phyloP scores from a whole-genome alignment of 345 rosid genomes.

The Salix brachista region DNA sequence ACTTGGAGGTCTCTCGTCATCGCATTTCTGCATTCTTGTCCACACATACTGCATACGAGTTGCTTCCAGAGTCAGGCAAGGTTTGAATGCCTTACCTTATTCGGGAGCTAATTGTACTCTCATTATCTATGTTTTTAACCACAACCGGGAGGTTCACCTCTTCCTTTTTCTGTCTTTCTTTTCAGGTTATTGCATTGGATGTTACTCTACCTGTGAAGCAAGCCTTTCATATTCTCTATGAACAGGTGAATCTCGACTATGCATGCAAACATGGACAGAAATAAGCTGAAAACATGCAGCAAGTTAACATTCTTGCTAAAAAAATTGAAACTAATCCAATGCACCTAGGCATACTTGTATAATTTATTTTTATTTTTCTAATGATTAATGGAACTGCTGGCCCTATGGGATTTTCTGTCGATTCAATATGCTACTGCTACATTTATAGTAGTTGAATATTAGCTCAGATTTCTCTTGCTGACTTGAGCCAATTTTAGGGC shows the following conservation, averaged over 20 bases:
- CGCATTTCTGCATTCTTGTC: constrained; percentile 46
- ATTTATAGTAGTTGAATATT: neutral
- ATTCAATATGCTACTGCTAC: neutral
- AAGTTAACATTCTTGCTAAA: neutral
- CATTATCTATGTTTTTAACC: neutral
- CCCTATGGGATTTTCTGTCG: neutral
- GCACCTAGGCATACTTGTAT: neutral
- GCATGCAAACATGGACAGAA: neutral
- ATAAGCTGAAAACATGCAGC: neutral
- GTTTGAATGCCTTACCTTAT: constrained; percentile 27
- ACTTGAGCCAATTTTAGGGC: constrained; percentile 42
- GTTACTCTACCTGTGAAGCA: constrained; percentile 92
- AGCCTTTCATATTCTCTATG: constrained; percentile 93
- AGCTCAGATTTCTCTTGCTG: neutral
- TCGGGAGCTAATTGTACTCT: constrained; percentile 15
- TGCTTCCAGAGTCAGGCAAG: constrained; percentile 42
- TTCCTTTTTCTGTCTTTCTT: constrained; percentile 6
- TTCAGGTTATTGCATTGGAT: constrained; percentile 90
- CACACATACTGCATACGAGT: constrained; percentile 28
- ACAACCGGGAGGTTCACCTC: neutral
- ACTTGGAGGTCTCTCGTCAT: constrained; percentile 68
- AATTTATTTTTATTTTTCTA: neutral
- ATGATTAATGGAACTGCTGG: neutral
- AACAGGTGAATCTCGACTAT: constrained; percentile 60
- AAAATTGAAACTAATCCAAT: neutral